Percentiles rank a stretch among this genome's conserved stretches.
Conservation (phyloP, 1,284 basidiomycete species). For the Moesziomyces parantarcticus region DNA sequence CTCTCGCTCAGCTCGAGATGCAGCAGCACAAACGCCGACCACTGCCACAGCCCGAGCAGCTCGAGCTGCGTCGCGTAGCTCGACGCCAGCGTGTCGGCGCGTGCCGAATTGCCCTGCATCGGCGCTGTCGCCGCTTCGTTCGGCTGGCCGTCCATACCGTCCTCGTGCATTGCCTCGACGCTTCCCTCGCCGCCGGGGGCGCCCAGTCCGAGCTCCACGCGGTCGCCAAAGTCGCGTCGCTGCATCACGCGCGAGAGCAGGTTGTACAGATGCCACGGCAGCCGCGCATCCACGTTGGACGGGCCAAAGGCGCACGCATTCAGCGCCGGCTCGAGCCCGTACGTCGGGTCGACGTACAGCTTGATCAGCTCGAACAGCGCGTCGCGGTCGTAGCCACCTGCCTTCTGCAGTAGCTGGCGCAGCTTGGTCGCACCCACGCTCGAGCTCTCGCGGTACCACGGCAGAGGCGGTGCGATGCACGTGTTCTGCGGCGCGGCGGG, state of each 20-base stretch:
- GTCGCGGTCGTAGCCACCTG: constrained; percentile 71
- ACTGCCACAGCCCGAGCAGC: constrained; percentile 80
- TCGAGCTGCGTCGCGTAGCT: constrained; percentile 90
- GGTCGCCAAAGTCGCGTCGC: constrained; percentile 85
- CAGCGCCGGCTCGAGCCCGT: constrained; percentile 72
- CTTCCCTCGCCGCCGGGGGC: constrained; percentile 67
- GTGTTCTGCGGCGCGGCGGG: constrained; percentile 18
- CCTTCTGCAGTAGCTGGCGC: constrained; percentile 48
- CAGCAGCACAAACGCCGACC: constrained; percentile 87
- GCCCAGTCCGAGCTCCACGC: constrained; percentile 69
- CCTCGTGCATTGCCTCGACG: constrained; percentile 66
- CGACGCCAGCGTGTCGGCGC: constrained; percentile 83
- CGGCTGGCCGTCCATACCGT: constrained; percentile 73
- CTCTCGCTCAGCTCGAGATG: constrained; percentile 80
- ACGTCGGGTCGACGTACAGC: constrained; percentile 74
- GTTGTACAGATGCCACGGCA: constrained; percentile 94
- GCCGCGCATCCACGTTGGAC: constrained; percentile 80
- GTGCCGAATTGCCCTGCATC: constrained; percentile 70
- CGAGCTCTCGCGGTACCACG: constrained; percentile 56
- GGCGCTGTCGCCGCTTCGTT: constrained; percentile 1
- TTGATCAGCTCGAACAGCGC: constrained; percentile 85
- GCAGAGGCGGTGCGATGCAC: constrained; percentile 66
- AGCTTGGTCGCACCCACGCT: constrained; percentile 50
- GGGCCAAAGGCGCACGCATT: constrained; percentile 79
- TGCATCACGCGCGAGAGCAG: constrained; percentile 84